Evolutionary conservation across 2,329 filamentous ascomycete genomes (phyloP).

Genomic region (Ciborinia camelliae): DNA sequence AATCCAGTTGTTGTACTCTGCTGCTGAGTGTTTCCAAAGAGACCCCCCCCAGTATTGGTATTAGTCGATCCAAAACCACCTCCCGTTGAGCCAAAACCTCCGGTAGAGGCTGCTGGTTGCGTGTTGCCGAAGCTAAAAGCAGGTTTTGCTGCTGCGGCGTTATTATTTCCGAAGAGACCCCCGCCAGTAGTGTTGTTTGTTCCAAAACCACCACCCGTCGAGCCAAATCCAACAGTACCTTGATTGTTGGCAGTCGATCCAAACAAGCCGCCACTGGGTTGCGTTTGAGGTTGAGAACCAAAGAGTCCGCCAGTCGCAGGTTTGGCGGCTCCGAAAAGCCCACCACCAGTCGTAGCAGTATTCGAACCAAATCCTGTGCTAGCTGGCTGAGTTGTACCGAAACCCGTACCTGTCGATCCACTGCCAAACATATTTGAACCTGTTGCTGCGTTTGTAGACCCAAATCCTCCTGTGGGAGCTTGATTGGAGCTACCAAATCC

Average conservation of each 20-base stretch:
- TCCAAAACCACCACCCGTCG: slow-evolving; percentile 33
- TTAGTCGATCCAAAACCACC: slow-evolving; percentile 28
- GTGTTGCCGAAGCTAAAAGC: slow-evolving; percentile 34
- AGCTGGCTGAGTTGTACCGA: slow-evolving; percentile 45
- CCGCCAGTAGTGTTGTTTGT: slow-evolving; percentile 33
- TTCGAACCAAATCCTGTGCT: slow-evolving; percentile 49
- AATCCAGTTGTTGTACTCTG: slow-evolving; percentile 37
- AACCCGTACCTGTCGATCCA: slow-evolving; percentile 42
- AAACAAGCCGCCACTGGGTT: slow-evolving; percentile 28
- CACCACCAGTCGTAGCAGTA: slow-evolving; percentile 34
- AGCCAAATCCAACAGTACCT: slow-evolving; percentile 42
- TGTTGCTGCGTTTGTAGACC: slow-evolving; percentile 32
- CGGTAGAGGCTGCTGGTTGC: slow-evolving; percentile 25
- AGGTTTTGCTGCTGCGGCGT: slow-evolving; percentile 41
- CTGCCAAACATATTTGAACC: slow-evolving; percentile 42
- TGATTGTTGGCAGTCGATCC: slow-evolving; percentile 25
- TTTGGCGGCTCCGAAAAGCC: slow-evolving; percentile 43
- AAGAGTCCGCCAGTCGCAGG: slow-evolving; percentile 41
- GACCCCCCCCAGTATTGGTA: slow-evolving; percentile 29
- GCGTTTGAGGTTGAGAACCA: slow-evolving; percentile 38
- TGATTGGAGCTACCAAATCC: slow-evolving; percentile 37
- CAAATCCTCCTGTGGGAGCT: slow-evolving; percentile 30
- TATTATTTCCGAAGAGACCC: slow-evolving; percentile 34
- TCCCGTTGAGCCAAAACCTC: slow-evolving; percentile 32
- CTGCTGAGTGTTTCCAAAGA: slow-evolving; percentile 41